Conservation (phyloP, 768 basidiomycete species). For the Trametes villosa region DNA sequence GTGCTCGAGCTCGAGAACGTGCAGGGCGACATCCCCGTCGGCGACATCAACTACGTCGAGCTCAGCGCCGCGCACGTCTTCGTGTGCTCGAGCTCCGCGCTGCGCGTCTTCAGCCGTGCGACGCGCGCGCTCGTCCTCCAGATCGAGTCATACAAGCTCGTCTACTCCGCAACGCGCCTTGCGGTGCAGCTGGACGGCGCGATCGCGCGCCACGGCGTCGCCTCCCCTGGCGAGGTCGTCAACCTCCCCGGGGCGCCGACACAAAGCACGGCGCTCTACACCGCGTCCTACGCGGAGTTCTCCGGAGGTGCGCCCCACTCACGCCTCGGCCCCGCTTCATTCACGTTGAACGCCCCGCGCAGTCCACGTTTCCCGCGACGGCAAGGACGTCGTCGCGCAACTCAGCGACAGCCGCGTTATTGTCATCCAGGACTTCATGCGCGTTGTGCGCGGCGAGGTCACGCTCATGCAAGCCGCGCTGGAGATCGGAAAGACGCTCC, state of each 20-base stretch:
- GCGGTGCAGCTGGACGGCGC: background rate
- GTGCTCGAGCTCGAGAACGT: slow-evolving; percentile 52
- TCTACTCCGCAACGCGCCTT: slow-evolving; percentile 7
- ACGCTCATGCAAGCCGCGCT: slow-evolving; percentile 24
- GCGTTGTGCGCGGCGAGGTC: slow-evolving; percentile 29
- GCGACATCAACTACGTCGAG: slow-evolving; percentile 66
- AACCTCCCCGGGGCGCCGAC: slow-evolving; percentile 11
- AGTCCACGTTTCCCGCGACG: slow-evolving; percentile 45
- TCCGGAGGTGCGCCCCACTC: slow-evolving; percentile 1
- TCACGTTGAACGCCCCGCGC: background rate
- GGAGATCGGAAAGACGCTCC: slow-evolving; percentile 23
- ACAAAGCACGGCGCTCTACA: slow-evolving; percentile 8
- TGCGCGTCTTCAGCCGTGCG: slow-evolving; percentile 60
- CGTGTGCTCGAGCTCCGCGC: slow-evolving; percentile 51
- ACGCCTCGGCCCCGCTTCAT: background rate
- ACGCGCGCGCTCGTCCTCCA: slow-evolving; percentile 50
- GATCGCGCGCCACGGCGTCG: background rate
- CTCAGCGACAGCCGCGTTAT: slow-evolving; percentile 28
- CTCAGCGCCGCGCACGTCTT: slow-evolving; percentile 61
- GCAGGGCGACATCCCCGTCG: slow-evolving; percentile 37
- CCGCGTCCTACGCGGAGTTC: slow-evolving; percentile 22
- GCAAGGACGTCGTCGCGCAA: slow-evolving; percentile 39
- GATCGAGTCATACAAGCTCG: slow-evolving; percentile 19
- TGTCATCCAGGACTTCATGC: slow-evolving; percentile 41
- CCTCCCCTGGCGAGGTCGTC: background rate